Evolutionary conservation across 805 yeast genomes (phyloP), one percentile per base, ranked within the genome.

Genomic region (Sugiyamaella qingdaonensis): DNA sequence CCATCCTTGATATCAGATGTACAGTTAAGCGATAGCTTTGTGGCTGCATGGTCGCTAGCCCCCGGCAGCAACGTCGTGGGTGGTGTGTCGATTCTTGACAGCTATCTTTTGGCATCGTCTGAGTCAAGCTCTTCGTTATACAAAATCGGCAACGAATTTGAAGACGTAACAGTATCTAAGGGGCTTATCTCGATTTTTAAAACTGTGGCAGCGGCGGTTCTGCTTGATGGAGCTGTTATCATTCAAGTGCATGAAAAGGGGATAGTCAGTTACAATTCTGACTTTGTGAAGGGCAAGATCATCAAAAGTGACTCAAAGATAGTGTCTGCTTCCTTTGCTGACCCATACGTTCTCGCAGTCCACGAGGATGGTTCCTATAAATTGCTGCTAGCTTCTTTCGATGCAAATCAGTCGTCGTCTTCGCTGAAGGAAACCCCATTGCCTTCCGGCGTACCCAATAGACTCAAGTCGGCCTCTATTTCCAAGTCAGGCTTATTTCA

Each of bases 221-320:
- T 86, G 53, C 75, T 78, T 46, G 64, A 69, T 4, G 73, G 82
- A 7, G 77, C 79, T 36, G 76, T 80, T 59, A 81, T 88, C 35
- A 78, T 89, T 14, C 97, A 90, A 65, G 81, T 88, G 1, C 84
- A 94, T 1, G 80, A 86, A 0, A 78, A 79, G 36, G 82, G 80
- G 49, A 76, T 89, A 31, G 75, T 78, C 31, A 64, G 88, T 2
- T 88, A 81, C 66, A 59, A 60, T 39, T 51, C 61, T 3, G 55
- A 49, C 4, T 51, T 58, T 44, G 18, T 37, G 13, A 36, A 43
- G 46, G 53, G 36, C 41, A 11, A 42, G 39, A 35, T 41, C 10
- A 43, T 54, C 16, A 51, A 54, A 16, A 34, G 50, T 10, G 56
- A 53, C n/a, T 36, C 42, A 10, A 18, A 32, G 53, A 56, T 46